Evolutionary conservation across 164 flowering plant species (phyloP), one percentile per base, ranked within the genome.

Genomic region (Chimonanthus salicifolius): DNA sequence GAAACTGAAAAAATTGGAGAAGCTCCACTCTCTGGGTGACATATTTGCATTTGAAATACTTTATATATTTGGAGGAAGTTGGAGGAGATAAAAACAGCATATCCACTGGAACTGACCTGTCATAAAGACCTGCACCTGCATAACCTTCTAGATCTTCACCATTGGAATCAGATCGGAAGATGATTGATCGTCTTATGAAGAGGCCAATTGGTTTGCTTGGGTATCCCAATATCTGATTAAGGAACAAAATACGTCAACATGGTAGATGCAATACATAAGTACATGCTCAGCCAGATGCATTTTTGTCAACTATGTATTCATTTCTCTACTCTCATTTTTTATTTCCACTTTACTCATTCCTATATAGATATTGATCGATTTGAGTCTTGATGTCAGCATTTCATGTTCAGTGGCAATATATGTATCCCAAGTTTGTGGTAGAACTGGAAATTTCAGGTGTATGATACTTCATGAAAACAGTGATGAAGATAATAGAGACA

Each of bases 91-190:
- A 54, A 15, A n/a, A 54, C 4, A 13, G 16, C 10, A 54, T 54
- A n/a, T 54, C 60, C 16, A 9, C 13, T 15, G 43, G 51, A 74
- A 20, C 68, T 76, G 82, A 93, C 99, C 99, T 95, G 69, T 95
- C 98, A 74, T 95, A 95, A 72, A 95, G 94, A 49, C 99, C 99
- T 33, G 98, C 99, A 71, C 99, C 99, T 47, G 99, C 99, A 86
- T 95, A 95, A 65, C 97, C 98, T 85, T 92, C 98, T 16, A 95
- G 86, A 85, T 95, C 99, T 81, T 95, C 99, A 78, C 98, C 99
- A 75, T 93, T 95, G 74, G 98, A 95, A 78, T 95, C 99, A 51
- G 99, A 95, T 67, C 98, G 84, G 82, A 93, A 95, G 78, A 95
- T 95, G 50, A 93, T 90, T 7, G 99, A 95, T 64, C 85, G 84